Conservation (phyloP, 2,329 filamentous ascomycete species). For the Ceratocystis albifundus region DNA sequence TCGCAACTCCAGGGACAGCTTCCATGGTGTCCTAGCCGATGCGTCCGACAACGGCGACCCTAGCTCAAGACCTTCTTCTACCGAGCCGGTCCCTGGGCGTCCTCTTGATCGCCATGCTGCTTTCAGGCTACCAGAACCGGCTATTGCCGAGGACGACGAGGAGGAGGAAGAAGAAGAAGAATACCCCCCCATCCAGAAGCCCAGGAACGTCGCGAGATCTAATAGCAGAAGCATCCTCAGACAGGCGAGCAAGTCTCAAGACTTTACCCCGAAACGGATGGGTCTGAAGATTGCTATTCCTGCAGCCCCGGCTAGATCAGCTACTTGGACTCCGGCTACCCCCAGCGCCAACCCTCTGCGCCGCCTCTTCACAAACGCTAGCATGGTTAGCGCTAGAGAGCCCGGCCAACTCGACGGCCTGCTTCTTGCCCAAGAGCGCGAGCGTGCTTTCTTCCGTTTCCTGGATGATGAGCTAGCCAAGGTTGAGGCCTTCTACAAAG, state of each 20-base stretch:
- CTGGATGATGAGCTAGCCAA: conserved; percentile 79
- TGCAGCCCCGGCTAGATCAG: background rate
- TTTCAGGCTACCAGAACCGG: conserved; percentile 46
- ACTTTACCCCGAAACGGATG: background rate
- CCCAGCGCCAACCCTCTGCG: conserved; percentile 28
- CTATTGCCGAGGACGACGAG: conserved; percentile 31
- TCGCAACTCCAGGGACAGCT: conserved; percentile 12
- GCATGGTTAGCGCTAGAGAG: conserved; percentile 24
- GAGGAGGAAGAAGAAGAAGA: conserved; percentile 10
- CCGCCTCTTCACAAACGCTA: conserved; percentile 31
- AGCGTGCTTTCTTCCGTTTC: conserved; percentile 79
- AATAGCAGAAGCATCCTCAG: conserved; percentile 16
- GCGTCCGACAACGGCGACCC: background rate
- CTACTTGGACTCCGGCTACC: conserved; percentile 23
- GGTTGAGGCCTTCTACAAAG: conserved; percentile 78
- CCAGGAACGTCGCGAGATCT: background rate
- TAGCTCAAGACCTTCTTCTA: background rate
- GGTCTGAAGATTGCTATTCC: conserved; percentile 12
- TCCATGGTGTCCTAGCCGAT: background rate
- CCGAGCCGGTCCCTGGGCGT: conserved; percentile 3
- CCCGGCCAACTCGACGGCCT: conserved; percentile 34
- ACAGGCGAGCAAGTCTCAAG: background rate
- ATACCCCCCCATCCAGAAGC: conserved; percentile 9
- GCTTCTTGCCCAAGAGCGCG: conserved; percentile 56
- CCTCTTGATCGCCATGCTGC: conserved; percentile 24